Conservation (phyloP, 2,329 filamentous ascomycete genomes). For the Nemania sp. region DNA sequence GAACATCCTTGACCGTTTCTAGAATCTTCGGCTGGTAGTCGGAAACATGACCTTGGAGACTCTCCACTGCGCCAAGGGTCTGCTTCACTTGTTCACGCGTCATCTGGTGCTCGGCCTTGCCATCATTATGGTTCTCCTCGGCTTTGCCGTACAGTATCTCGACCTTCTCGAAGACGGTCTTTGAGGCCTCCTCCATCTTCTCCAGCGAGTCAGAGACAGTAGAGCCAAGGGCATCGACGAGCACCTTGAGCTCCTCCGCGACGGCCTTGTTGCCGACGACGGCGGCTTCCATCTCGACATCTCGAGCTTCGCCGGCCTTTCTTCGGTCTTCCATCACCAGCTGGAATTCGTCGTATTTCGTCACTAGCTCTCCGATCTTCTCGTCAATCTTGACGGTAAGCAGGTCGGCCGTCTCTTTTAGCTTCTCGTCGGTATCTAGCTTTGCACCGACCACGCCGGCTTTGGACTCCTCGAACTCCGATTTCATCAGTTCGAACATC, state of each 20-base stretch:
- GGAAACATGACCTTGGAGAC: conserved; percentile 75
- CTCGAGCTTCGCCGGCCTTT: conserved; percentile 73
- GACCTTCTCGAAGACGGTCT: conserved; percentile 81
- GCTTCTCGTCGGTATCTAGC: conserved; percentile 81
- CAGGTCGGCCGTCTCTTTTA: conserved; percentile 60
- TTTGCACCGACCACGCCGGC: conserved; percentile 79
- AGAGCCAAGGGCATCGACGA: conserved; percentile 82
- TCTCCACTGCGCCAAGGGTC: conserved; percentile 72
- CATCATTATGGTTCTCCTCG: conserved; percentile 74
- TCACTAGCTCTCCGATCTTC: conserved; percentile 75
- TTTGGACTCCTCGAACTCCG: conserved; percentile 86
- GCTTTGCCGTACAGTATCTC: conserved; percentile 77
- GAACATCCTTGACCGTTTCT: conserved; percentile 82
- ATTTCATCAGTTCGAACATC: conserved; percentile 74
- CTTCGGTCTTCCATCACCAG: conserved; percentile 73
- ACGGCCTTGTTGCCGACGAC: conserved; percentile 76
- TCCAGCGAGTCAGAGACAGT: conserved; percentile 82
- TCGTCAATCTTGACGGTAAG: conserved; percentile 63
- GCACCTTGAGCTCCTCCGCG: conserved; percentile 82
- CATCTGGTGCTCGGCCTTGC: conserved; percentile 78
- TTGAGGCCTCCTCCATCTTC: conserved; percentile 84
- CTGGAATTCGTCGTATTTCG: conserved; percentile 88
- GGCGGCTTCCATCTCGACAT: conserved; percentile 73
- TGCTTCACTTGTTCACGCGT: conserved; percentile 82
- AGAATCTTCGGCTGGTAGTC: conserved; percentile 90